Evolutionary conservation across 1,139 yeast species (phyloP).

Genomic region (Hemisphaericaspora xylanilytica): DNA sequence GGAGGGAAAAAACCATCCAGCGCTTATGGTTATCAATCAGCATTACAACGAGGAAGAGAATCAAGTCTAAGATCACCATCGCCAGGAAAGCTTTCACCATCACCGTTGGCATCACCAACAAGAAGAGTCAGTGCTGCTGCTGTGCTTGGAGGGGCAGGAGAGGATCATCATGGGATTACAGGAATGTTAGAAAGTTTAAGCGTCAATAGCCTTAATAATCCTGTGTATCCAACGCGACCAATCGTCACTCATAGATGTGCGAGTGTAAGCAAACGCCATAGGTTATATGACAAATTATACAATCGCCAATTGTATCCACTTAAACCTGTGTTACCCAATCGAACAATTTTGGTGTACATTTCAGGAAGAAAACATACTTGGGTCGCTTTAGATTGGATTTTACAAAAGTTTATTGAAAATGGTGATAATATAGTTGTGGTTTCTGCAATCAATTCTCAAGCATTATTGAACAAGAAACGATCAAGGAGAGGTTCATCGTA

Average conservation of each 20-base stretch:
- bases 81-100: not conserved
- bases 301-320: conserved; percentile 27
- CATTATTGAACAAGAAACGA: conserved; percentile 5
- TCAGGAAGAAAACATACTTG: conserved; percentile 75
- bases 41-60: conserved; percentile 4
- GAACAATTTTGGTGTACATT: conserved; percentile 62
- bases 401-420: conserved; percentile 49
- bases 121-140: conserved; percentile 1
- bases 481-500: conserved; percentile 7
- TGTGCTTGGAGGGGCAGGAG: not conserved
- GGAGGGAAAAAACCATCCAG: conserved; percentile 1
- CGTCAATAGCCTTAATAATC: conserved; percentile 1
- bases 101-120: conserved; percentile 3
- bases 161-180: not conserved
- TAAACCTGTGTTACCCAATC: conserved; percentile 45
- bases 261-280: conserved; percentile 47
- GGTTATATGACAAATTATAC: conserved; percentile 39
- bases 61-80: conserved; percentile 2
- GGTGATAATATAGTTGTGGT: conserved; percentile 67
- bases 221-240: conserved; percentile 51
- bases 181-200: conserved; percentile 4
- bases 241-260: conserved; percentile 52
- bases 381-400: conserved; percentile 74
- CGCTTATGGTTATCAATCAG: conserved; percentile 4
- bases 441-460: conserved; percentile 30